Base-by-base conservation (phyloP, 192 early-diverging fungal species). In the Backusella macrospora region DNA sequence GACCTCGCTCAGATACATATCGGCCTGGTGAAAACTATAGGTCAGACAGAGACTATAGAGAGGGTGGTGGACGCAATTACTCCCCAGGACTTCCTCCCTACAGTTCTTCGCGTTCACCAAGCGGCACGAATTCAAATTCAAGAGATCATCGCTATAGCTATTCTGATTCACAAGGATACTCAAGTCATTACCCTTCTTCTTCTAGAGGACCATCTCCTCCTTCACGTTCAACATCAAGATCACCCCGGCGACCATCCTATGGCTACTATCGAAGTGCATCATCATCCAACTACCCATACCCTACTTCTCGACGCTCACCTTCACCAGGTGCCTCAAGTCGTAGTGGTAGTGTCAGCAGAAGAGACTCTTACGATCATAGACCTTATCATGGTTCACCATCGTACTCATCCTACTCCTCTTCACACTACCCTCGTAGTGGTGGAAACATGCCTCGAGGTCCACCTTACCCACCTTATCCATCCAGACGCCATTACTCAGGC, bases 161-260 rank as follows among this genome's bases (percentile, higher is more conserved):
- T 81, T 93, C 93, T 37, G 89, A 59, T 21, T 59, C 40, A 52
- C 73, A 67, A 14, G 29, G 67, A 23, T 46, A 43, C n/a, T 75
- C 73, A 5, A 62, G 44, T 63, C 55, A 72, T 18, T 48, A 62
- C 16, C 52, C 37, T 1, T 63, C 71, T 1, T 63, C 71, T 45
- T 63, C 48, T n/a, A 59, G 52, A 59, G 52, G 52, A 14, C 52
- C 52, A 0, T 59, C 52, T 23, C 52, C 52, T 13, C 52, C 52
- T 13, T 59, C 52, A 26, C 52, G 52, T 10, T 59, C 52, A 1
- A 23, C 45, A 1, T 62, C 55, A 37, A 42, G 55, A 63, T 26
- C 65, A 26, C 26, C 62, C 13, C 39, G 42, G 43, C 13, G 76
- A 44, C 64, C 76, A 1, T 77, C 76, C 10, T 77, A 77, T 42